Percentiles rank a stretch among this genome's conserved stretches.
Evolutionary conservation across 768 basidiomycete species (phyloP).

Genomic region (Pleurotus tuber-regium): DNA sequence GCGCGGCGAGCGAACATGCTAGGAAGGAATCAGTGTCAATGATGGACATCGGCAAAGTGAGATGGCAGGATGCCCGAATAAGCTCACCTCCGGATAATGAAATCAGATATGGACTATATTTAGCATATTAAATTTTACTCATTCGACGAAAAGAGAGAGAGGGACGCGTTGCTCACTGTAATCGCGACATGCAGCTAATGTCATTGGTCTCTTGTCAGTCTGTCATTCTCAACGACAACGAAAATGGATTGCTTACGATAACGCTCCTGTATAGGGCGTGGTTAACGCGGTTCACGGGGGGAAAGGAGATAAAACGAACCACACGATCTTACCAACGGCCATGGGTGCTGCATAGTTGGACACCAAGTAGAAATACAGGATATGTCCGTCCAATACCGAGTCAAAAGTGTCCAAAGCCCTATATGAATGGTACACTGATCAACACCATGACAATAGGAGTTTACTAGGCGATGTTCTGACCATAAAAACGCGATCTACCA

Average conservation of each 20-base stretch:
- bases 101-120: constrained; percentile 44
- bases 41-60: not conserved
- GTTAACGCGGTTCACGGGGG: not conserved
- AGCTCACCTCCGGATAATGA: constrained; percentile 40
- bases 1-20: constrained; percentile 51
- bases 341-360: constrained; percentile 48
- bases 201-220: too few species aligned
- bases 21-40: not conserved
- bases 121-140: not conserved
- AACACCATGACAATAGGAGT: too few species aligned
- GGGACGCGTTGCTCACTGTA: constrained; percentile 37
- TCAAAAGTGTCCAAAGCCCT: constrained; percentile 60
- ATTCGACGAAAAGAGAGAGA: not conserved
- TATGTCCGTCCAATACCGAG: constrained; percentile 48
- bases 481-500: constrained; percentile 32
- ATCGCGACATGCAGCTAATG: constrained; percentile 50
- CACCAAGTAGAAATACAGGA: constrained; percentile 59
- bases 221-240: too few species aligned
- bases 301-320: constrained; percentile 33
- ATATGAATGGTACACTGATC: constrained; percentile 10
- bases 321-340: constrained; percentile 42
- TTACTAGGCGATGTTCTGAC: constrained; percentile 24
- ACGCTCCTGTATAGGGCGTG: constrained; percentile 38
- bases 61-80: too few species aligned
- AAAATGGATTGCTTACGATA: constrained; percentile 33